Evolutionary conservation across 768 basidiomycete species (phyloP).

Genomic region (Leucosporidium yakuticum): DNA sequence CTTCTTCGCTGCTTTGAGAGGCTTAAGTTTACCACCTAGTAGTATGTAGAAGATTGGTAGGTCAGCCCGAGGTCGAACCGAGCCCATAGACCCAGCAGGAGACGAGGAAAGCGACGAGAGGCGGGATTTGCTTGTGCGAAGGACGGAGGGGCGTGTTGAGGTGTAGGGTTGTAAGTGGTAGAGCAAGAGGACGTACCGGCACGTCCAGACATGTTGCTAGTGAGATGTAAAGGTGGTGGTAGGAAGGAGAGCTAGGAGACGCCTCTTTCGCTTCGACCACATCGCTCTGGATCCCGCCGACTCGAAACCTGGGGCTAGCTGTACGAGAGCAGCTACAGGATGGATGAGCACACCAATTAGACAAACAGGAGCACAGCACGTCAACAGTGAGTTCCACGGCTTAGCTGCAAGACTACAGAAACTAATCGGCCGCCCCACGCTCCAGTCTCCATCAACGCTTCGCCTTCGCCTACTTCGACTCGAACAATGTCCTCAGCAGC

Average conservation of each 20-base stretch:
- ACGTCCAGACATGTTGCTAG: slow-evolving; percentile 16
- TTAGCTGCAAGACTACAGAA: not conserved
- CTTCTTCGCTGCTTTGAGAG: too few species aligned
- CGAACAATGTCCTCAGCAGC: not conserved
- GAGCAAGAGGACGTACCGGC: slow-evolving; percentile 8
- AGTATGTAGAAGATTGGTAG: too few species aligned
- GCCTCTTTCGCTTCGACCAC: too few species aligned
- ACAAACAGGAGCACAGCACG: not conserved
- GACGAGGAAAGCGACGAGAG: not conserved
- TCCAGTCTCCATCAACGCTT: not conserved
- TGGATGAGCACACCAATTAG: too few species aligned
- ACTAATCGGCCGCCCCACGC: not conserved
- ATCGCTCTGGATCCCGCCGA: too few species aligned
- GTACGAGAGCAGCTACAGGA: not conserved
- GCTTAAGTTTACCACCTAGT: too few species aligned
- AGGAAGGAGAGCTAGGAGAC: not conserved
- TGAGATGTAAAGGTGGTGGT: not conserved
- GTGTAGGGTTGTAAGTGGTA: not conserved
- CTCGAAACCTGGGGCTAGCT: not conserved
- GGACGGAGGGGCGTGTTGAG: slow-evolving; percentile 45
- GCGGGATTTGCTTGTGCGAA: not conserved
- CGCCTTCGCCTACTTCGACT: not conserved
- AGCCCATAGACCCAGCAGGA: slow-evolving; percentile 50
- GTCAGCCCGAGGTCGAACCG: slow-evolving; percentile 46
- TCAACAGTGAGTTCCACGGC: not conserved